phyloP scores from a whole-genome alignment of 1,284 basidiomycete species.

The Inonotus obliquus region DNA sequence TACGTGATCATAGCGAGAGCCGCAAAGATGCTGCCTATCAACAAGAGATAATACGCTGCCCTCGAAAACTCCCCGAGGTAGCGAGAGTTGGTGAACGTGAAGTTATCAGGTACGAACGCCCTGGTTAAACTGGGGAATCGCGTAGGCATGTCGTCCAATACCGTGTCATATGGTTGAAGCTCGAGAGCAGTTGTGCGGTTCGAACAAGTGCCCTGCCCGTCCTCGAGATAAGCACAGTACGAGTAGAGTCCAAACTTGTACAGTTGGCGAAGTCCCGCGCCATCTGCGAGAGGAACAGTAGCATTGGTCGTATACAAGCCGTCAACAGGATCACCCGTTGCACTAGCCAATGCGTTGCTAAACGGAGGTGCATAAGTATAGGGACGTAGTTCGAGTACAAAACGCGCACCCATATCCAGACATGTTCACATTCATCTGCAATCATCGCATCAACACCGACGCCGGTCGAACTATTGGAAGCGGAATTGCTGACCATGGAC shows the following conservation, averaged over 20 bases:
- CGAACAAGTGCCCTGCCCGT: constrained; percentile 57
- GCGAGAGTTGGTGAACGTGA: constrained; percentile 55
- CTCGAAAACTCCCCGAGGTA: constrained; percentile 60
- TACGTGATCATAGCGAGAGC: constrained; percentile 55
- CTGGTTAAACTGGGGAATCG: constrained; percentile 58
- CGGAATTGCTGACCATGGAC: constrained; percentile 51
- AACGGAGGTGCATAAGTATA: neutral
- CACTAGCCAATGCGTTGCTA: constrained; percentile 47
- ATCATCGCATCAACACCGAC: neutral
- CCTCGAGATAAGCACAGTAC: constrained; percentile 65
- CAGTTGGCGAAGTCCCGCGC: constrained; percentile 58
- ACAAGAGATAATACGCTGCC: constrained; percentile 69
- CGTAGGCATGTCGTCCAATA: constrained; percentile 59
- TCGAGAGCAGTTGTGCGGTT: constrained; percentile 52
- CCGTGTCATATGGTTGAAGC: constrained; percentile 56
- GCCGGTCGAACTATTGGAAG: neutral
- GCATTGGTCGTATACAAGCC: constrained; percentile 65
- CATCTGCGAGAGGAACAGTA: constrained; percentile 51
- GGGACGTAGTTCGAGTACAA: constrained; percentile 15
- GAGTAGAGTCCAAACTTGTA: constrained; percentile 78
- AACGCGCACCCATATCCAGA: constrained; percentile 59
- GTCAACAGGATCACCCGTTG: constrained; percentile 53
- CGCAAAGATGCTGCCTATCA: constrained; percentile 66
- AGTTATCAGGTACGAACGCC: constrained; percentile 43
- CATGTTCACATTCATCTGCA: constrained; percentile 62